phyloP scores from a whole-genome alignment of 768 basidiomycete genomes.

The Psilocybe cyanescens region DNA sequence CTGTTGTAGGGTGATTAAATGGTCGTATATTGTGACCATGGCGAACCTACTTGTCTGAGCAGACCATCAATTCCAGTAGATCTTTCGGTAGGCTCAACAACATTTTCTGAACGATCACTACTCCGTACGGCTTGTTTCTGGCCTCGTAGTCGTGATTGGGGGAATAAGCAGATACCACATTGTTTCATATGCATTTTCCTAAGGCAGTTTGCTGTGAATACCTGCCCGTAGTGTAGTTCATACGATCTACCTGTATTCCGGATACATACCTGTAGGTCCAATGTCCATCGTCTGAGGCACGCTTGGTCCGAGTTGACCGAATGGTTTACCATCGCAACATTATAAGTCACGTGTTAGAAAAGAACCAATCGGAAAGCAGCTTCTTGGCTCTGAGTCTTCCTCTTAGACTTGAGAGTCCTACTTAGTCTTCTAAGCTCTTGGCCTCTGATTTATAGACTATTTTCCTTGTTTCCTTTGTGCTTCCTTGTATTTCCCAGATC shows the following conservation, averaged over 20 bases:
- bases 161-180: constrained; percentile 81
- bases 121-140: constrained; percentile 66
- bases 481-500: too few species aligned
- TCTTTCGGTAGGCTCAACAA: constrained; percentile 57
- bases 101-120: constrained; percentile 57
- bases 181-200: constrained; percentile 64
- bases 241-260: constrained; percentile 53
- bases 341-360: too few species aligned
- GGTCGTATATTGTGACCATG: neutral
- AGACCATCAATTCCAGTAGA: constrained; percentile 77
- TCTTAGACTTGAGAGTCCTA: too few species aligned
- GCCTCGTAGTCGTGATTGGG: constrained; percentile 81
- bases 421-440: too few species aligned
- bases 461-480: too few species aligned
- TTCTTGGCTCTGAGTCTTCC: too few species aligned
- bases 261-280: constrained; percentile 52
- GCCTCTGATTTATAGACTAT: too few species aligned
- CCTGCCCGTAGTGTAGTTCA: neutral
- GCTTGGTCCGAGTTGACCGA: too few species aligned
- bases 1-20: constrained; percentile 34
- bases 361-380: too few species aligned
- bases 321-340: too few species aligned
- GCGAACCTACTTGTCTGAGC: constrained; percentile 55
- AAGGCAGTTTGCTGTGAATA: neutral
- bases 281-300: too few species aligned